Evolutionary conservation across 1,284 basidiomycete genomes (phyloP).

Genomic region (Ustilago crameri): DNA sequence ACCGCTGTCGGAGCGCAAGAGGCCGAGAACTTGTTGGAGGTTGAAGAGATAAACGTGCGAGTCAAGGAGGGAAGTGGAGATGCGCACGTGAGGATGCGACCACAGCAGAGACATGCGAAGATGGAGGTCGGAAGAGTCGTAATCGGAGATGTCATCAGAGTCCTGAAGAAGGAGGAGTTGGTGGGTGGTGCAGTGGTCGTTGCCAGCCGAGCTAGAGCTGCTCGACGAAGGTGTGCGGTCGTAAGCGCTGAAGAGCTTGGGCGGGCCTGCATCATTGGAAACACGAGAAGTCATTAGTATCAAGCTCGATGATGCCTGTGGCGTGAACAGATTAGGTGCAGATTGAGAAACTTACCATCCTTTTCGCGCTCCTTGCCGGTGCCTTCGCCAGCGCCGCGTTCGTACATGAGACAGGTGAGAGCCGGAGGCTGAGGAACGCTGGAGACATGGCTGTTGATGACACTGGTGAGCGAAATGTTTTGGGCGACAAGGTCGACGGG

Average conservation of each 20-base stretch:
- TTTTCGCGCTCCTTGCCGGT: slow-evolving; percentile 65
- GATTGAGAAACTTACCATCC: slow-evolving; percentile 27
- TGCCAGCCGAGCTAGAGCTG: slow-evolving; percentile 18
- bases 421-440: slow-evolving; percentile 44
- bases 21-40: slow-evolving; percentile 49
- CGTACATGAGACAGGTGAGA: slow-evolving; percentile 59
- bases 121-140: slow-evolving; percentile 56
- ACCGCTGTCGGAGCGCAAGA: slow-evolving; percentile 47
- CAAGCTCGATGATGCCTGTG: too few species aligned
- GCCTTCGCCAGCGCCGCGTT: slow-evolving; percentile 62
- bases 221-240: slow-evolving; percentile 25
- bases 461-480: slow-evolving; percentile 51
- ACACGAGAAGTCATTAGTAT: not conserved
- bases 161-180: slow-evolving; percentile 56
- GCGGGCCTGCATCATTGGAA: slow-evolving; percentile 24
- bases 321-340: not conserved
- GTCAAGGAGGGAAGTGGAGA: slow-evolving; percentile 63
- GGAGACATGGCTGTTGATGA: slow-evolving; percentile 57
- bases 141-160: slow-evolving; percentile 55
- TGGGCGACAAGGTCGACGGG: slow-evolving; percentile 64
- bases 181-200: slow-evolving; percentile 36
- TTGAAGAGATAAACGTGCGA: slow-evolving; percentile 63
- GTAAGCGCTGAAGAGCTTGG: slow-evolving; percentile 59
- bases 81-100: slow-evolving; percentile 51
- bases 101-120: slow-evolving; percentile 60